Evolutionary conservation across 2,329 filamentous ascomycete genomes (phyloP).

Genomic region (Pseudogymnoascus sp.): DNA sequence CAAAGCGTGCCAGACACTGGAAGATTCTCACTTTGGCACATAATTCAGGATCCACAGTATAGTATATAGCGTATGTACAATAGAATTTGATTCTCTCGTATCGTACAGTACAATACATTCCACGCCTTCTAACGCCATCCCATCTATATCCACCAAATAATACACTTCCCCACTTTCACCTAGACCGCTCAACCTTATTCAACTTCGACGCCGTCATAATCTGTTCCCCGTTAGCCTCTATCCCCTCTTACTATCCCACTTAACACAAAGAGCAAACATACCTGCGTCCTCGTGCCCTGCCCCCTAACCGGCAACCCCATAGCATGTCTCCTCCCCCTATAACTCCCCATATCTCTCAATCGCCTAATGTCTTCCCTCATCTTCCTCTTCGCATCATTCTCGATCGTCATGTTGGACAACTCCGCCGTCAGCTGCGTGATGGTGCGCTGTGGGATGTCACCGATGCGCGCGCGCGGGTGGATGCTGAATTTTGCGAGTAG

Average conservation of each 20-base stretch:
- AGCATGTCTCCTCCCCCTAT: conserved; percentile 82
- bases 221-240: conserved; percentile 28
- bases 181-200: conserved; percentile 47
- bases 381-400: conserved; percentile 73
- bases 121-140: conserved; percentile 1
- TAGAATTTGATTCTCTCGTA: not conserved
- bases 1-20: too few relatives aligned
- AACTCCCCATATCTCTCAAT: conserved; percentile 83
- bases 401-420: conserved; percentile 85
- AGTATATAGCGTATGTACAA: not conserved
- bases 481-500: conserved; percentile 88
- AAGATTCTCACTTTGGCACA: too few relatives aligned
- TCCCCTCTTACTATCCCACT: not conserved
- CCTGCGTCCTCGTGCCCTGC: conserved; percentile 76
- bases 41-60: too few relatives aligned
- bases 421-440: conserved; percentile 76
- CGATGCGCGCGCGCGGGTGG: conserved; percentile 72
- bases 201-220: conserved; percentile 53
- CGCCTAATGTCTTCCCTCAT: conserved; percentile 79
- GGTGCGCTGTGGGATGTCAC: conserved; percentile 65
- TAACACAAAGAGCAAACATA: conserved; percentile 25
- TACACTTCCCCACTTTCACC: conserved; percentile 22
- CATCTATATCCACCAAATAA: conserved; percentile 6
- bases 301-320: conserved; percentile 88
- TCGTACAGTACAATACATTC: not conserved